phyloP scores from a whole-genome alignment of 495 filamentous ascomycete genomes.

The Cercophora newfieldiana region DNA sequence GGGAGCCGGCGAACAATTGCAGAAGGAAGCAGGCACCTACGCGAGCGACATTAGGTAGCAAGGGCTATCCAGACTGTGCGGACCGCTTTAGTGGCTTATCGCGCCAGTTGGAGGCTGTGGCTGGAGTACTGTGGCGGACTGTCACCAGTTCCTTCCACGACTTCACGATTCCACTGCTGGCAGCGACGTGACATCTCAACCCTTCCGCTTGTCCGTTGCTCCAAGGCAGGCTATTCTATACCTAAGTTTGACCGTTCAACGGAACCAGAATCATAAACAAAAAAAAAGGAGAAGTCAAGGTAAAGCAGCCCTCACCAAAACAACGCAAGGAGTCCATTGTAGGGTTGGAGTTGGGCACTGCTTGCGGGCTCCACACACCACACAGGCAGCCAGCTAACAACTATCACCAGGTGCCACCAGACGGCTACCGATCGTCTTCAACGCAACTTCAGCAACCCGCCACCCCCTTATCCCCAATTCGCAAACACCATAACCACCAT shows the following conservation, averaged over 20 bases:
- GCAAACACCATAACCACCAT: conserved; percentile 42
- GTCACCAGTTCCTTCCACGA: background rate
- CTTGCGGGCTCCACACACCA: background rate
- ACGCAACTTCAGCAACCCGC: no score
- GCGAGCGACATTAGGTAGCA: background rate
- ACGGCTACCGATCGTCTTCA: background rate
- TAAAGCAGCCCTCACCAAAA: background rate
- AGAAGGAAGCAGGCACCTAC: conserved; percentile 4
- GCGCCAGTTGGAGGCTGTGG: background rate
- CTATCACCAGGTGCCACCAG: background rate
- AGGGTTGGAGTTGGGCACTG: background rate
- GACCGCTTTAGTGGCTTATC: background rate
- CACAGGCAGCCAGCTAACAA: background rate
- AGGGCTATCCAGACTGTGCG: background rate
- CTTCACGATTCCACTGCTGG: background rate
- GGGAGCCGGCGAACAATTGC: background rate
- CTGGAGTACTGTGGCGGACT: background rate
- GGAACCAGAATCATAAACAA: background rate
- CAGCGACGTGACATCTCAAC: background rate
- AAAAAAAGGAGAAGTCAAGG: no score
- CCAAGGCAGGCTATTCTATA: no score
- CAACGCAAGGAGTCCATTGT: background rate
- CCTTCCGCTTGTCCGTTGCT: background rate
- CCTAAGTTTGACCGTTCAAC: no score
- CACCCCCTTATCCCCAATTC: background rate